These are phyloP conservation scores for Phaeotremella skinneri DNA, from an alignment of 768 basidiomycete species.

Conservation along the genomic window DNA sequence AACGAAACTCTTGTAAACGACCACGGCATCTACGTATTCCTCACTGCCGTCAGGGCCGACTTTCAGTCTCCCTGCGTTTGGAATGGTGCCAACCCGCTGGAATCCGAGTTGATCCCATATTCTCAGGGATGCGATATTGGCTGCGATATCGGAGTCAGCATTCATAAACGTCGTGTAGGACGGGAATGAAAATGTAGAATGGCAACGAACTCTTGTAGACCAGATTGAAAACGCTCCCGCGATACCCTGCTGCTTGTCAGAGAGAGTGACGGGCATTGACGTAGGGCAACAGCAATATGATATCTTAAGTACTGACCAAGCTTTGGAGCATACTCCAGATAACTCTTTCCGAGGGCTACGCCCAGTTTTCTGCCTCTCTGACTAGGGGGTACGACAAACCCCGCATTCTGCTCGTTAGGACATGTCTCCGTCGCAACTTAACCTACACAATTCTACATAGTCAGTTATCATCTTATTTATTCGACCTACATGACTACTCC, in stretches of 20 bases:
- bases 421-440: background rate
- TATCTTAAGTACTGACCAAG: conserved; percentile 59
- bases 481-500: conserved; percentile 77
- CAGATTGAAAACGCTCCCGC: conserved; percentile 71
- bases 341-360: conserved; percentile 69
- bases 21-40: conserved; percentile 83
- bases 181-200: background rate
- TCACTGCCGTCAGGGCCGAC: conserved; percentile 68
- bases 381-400: conserved; percentile 71
- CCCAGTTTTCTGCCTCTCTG: conserved; percentile 70
- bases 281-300: conserved; percentile 11
- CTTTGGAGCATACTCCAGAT: conserved; percentile 72
- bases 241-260: conserved; percentile 44
- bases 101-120: conserved; percentile 86
- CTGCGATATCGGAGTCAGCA: conserved; percentile 17
- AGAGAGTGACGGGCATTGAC: background rate
- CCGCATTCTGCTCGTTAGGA: conserved; percentile 75
- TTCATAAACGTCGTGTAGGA: background rate
- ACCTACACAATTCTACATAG: conserved; percentile 31
- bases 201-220: conserved; percentile 65
- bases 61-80: conserved; percentile 61
- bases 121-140: conserved; percentile 62
- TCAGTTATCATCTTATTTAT: background rate
- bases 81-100: conserved; percentile 67
- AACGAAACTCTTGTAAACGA: conserved; percentile 75